A percentile compares a stretch with the other conserved stretches of the same genome.
Conservation (phyloP, 2,329 filamentous ascomycete genomes). For the Talaromyces amestolkiae region DNA sequence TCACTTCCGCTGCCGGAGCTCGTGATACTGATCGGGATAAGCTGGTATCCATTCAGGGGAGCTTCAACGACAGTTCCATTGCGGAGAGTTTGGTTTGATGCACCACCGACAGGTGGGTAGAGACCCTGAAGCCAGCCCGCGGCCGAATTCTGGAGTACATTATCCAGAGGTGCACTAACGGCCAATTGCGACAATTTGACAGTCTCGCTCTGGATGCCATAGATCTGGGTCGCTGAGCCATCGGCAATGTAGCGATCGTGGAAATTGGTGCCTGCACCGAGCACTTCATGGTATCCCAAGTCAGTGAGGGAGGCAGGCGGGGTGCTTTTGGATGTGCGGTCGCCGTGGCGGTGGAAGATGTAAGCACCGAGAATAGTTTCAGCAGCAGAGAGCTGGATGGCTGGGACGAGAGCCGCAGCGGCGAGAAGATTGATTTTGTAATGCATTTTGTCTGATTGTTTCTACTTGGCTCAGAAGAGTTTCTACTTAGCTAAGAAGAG, state of each 20-base stretch:
- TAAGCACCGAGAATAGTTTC: slow-evolving; percentile 79
- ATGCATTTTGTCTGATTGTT: not conserved
- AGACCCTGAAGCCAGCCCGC: slow-evolving; percentile 78
- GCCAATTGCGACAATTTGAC: slow-evolving; percentile 69
- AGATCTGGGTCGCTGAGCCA: slow-evolving; percentile 60
- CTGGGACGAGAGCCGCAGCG: slow-evolving; percentile 10
- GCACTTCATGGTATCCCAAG: slow-evolving; percentile 74
- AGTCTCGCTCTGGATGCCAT: slow-evolving; percentile 63
- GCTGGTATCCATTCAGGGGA: slow-evolving; percentile 78
- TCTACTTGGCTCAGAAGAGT: not conserved
- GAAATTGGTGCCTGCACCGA: slow-evolving; percentile 70
- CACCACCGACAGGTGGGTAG: slow-evolving; percentile 71
- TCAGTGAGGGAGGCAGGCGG: slow-evolving; percentile 71
- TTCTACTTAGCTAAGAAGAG: not conserved
- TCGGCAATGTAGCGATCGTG: slow-evolving; percentile 69
- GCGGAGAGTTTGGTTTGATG: slow-evolving; percentile 60
- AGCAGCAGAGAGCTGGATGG: slow-evolving; percentile 24
- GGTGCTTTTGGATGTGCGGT: slow-evolving; percentile 75
- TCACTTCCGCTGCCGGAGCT: slow-evolving; percentile 59
- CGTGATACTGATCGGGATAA: slow-evolving; percentile 70
- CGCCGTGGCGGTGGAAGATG: slow-evolving; percentile 86
- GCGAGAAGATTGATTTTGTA: slow-evolving; percentile 11
- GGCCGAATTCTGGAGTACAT: slow-evolving; percentile 77
- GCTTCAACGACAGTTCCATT: slow-evolving; percentile 66
- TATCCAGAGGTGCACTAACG: slow-evolving; percentile 69